Evolutionary conservation across 768 basidiomycete species (phyloP).

Genomic region (Pleurotus ostreatus): DNA sequence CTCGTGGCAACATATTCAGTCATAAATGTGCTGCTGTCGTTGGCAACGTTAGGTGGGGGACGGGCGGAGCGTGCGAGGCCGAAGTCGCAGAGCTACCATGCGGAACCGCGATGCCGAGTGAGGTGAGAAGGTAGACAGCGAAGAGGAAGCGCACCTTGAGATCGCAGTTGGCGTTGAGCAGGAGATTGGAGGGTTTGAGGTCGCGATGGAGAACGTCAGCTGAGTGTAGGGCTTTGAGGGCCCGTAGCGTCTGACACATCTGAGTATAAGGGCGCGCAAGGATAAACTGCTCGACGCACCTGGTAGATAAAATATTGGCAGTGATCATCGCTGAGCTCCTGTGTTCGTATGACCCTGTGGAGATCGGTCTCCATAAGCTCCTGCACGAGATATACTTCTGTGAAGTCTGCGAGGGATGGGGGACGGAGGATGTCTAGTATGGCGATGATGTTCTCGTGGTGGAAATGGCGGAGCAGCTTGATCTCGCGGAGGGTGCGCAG

Average conservation of each 20-base stretch:
- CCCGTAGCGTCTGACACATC: constrained; percentile 67
- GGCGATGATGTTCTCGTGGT: constrained; percentile 87
- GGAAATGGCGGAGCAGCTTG: constrained; percentile 87
- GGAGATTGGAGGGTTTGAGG: constrained; percentile 92
- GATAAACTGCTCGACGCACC: constrained; percentile 26
- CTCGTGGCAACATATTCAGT: constrained; percentile 96
- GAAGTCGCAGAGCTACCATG: constrained; percentile 72
- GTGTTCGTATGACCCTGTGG: constrained; percentile 94
- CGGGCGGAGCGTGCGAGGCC: constrained; percentile 79
- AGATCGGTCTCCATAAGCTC: constrained; percentile 93
- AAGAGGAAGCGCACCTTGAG: constrained; percentile 60
- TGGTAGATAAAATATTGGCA: constrained; percentile 98
- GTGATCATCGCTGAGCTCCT: constrained; percentile 92
- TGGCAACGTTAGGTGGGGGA: constrained; percentile 66
- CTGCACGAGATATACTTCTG: constrained; percentile 69
- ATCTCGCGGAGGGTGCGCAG: constrained; percentile 83
- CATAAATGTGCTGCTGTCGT: constrained; percentile 79
- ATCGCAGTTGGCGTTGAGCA: constrained; percentile 96
- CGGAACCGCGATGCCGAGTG: no score
- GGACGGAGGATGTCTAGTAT: constrained; percentile 94
- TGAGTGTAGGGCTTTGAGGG: constrained; percentile 91
- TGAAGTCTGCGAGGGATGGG: constrained; percentile 69
- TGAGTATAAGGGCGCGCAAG: constrained; percentile 5
- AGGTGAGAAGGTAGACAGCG: not conserved
- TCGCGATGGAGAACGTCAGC: constrained; percentile 95